phyloP scores from a whole-genome alignment of 768 basidiomycete species.

The Agaricus blazei region DNA sequence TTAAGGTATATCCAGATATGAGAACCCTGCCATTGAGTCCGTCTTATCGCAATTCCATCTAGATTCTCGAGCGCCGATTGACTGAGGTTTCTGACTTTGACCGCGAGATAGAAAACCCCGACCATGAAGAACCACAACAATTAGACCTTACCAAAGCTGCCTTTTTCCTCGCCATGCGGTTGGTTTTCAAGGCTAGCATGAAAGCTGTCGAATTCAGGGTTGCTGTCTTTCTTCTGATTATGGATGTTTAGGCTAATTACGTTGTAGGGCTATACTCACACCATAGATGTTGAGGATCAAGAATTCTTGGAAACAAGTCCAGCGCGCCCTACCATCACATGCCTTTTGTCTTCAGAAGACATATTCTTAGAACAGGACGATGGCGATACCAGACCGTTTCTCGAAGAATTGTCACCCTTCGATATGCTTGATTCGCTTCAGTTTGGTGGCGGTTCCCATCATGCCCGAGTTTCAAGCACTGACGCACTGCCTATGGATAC shows the following conservation, averaged over 20 bases:
- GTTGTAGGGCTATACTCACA: constrained; percentile 11
- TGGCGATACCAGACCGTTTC: not conserved
- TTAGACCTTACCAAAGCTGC: constrained; percentile 20
- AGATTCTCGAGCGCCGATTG: constrained; percentile 14
- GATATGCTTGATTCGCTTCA: not conserved
- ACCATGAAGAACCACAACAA: not conserved
- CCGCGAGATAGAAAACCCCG: not conserved
- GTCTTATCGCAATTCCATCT: not conserved
- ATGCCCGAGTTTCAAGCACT: not conserved
- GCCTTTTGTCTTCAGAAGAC: not conserved
- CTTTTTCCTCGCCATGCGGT: constrained; percentile 37
- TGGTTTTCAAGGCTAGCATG: constrained; percentile 36
- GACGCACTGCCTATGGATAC: not conserved
- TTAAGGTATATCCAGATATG: constrained; percentile 37
- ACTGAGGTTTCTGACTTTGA: not conserved
- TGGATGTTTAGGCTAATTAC: constrained; percentile 4
- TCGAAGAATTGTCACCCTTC: not conserved
- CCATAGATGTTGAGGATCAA: constrained; percentile 5
- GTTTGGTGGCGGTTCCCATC: not conserved
- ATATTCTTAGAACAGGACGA: constrained; percentile 5
- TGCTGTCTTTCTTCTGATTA: not conserved
- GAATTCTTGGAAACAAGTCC: not conserved
- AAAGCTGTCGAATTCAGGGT: constrained; percentile 46
- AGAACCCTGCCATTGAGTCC: not conserved
- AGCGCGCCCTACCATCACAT: not conserved